Evolutionary conservation across 1,284 basidiomycete species (phyloP), one percentile per base, ranked within the genome.

Genomic region (Schizopora paradoxa): DNA sequence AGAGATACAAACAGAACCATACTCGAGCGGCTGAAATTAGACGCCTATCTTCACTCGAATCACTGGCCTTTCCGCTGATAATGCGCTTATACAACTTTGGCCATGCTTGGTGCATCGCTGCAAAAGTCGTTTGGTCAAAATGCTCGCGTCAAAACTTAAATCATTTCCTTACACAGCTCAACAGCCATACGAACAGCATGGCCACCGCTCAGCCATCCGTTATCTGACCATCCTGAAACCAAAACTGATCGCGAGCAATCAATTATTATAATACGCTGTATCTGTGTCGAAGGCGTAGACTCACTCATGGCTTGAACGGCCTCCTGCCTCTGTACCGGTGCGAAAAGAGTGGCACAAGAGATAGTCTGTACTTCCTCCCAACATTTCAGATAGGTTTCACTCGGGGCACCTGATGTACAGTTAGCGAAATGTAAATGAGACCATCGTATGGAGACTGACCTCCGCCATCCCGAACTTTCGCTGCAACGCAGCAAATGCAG

Each of bases 111-210:
- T 94, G 89, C 73, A 94, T 79, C 22, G 86, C 89, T 89, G 54
- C 23, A 45, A 41, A 44, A 16, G 39, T 37, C 6, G 16, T 23
- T 38, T 25, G 22, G 38, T 40, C 21, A 18, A 46, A 19, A 25
- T 21, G 16, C 53, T 16, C 8, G 13, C 41, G 51, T 21, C 16
- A 18, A 56, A 47, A 44, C 28, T 19, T 36, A 25, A 27, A n/a
- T 27, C 40, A 7, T 36, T 11, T 14, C 63, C 81, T 64, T 59
- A 86, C 86, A 86, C 46, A 93, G 72, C 60, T 95, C 91, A 69
- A 93, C 79, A 16, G 89, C 91, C 89, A 95, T 92, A 45, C 91
- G 77, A 13, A 94, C 89, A 13, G 91, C 91, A 65, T 94, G 91
- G 4, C 90, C 90, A 5, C 89, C 88, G 54, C 86, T 87, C 19